Evolutionary conservation across 306 rosid genomes (phyloP), one percentile per base, ranked within the genome.

Genomic region (Quercus robur): DNA sequence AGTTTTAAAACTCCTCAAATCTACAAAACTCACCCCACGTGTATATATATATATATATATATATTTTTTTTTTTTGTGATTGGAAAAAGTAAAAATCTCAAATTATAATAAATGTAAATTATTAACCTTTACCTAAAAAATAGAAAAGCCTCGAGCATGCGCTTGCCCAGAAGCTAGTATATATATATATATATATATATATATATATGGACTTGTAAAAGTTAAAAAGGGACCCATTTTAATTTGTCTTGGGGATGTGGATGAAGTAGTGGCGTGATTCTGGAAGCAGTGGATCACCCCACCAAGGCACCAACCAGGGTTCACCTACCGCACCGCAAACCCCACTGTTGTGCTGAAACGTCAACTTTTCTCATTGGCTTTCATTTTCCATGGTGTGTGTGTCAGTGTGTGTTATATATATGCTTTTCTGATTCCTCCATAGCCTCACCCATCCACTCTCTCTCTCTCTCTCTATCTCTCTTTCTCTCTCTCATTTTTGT

Each of bases 271-370:
- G 46, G 44, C 6, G 23, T 9, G 9, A 23, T 30, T 30, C 41
- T 15, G 46, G 51, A 12, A 13, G 44, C 8, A 30, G 31, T 25
- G 62, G 75, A 74, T 30, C 6, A 66, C 17, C 11, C 18, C 33
- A n/a, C 41, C 26, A 25, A 25, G 26, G 26, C 26, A 25, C 26
- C 79, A 5, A 5, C 4, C 59, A 19, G 14, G 33, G 12, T 62
- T 80, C 75, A 81, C 84, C 84, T 1, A 75, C 84, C 30, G 9
- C 84, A 77, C 0, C 17, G 23, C 1, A 1, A 3, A 2, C 49
- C 69, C 41, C 69, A 63, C 69, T 28, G 49, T 2, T 25, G 54
- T 3, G 70, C 31, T 4, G 56, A 15, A 52, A 33, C 31, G 57
- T 77, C 69, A 20, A 17, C 13, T 55, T 23, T 17, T 19, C 0